phyloP scores from a whole-genome alignment of 1,284 basidiomycete species.

The Austroboletus niveus region DNA sequence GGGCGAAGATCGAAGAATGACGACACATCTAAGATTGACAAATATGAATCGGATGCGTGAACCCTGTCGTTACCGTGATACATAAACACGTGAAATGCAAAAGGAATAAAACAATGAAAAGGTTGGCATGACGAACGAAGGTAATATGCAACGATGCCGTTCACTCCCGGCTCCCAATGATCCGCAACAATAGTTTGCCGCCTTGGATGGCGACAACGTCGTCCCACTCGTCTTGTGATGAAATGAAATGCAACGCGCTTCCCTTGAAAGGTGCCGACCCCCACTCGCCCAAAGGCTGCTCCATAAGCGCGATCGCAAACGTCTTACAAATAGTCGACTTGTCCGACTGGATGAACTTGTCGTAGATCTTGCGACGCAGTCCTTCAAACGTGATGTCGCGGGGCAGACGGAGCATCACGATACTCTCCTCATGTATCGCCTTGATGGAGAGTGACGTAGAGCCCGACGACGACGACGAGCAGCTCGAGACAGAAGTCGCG shows the following conservation, averaged over 20 bases:
- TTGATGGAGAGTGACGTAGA: slow-evolving; percentile 56
- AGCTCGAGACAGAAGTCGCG: slow-evolving; percentile 30
- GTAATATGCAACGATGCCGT: not conserved
- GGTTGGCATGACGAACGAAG: slow-evolving; percentile 9
- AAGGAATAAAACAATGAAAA: slow-evolving; percentile 1
- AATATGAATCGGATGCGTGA: not conserved
- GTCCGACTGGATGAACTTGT: slow-evolving; percentile 63
- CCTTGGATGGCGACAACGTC: slow-evolving; percentile 29
- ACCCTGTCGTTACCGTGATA: not conserved
- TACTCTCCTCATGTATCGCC: slow-evolving; percentile 56
- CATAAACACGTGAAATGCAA: not conserved
- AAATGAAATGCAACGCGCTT: slow-evolving; percentile 35
- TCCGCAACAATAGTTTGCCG: slow-evolving; percentile 30
- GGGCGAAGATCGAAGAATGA: not conserved
- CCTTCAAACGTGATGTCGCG: slow-evolving; percentile 45
- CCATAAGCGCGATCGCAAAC: slow-evolving; percentile 53
- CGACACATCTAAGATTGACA: not conserved
- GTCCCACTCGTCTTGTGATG: slow-evolving; percentile 42
- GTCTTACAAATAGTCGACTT: slow-evolving; percentile 47
- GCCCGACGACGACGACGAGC: slow-evolving; percentile 29
- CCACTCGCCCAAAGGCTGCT: slow-evolving; percentile 24
- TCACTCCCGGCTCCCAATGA: slow-evolving; percentile 33
- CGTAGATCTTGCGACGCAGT: slow-evolving; percentile 53
- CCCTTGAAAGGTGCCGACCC: slow-evolving; percentile 14
- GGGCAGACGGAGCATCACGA: slow-evolving; percentile 58